These are phyloP conservation scores for Alloteropsis semialata DNA, from an alignment of 176 grass and related monocot genomes.

Conservation along the genomic window DNA sequence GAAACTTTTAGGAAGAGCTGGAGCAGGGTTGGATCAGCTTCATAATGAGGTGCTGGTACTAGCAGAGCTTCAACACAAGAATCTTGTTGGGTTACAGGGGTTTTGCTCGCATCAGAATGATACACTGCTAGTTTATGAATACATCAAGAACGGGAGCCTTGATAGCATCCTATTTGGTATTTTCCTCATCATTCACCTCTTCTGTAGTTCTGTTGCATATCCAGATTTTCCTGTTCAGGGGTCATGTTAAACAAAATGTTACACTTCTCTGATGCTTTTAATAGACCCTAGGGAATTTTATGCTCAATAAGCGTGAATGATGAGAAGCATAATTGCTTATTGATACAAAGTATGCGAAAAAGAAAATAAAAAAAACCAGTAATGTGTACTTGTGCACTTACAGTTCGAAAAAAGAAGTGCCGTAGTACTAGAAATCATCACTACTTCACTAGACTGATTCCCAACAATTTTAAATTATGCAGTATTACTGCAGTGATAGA, in stretches of 20 bases:
- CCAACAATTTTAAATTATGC: not conserved
- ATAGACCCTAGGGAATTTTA: not conserved
- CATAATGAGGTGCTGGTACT: constrained; percentile 40
- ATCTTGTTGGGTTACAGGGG: constrained; percentile 46
- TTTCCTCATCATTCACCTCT: not conserved
- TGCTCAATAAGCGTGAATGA: not conserved
- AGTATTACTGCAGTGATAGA: not conserved
- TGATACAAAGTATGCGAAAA: not conserved
- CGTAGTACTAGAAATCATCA: not conserved
- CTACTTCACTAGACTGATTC: not conserved
- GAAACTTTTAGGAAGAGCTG: constrained; percentile 19
- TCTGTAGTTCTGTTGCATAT: not conserved
- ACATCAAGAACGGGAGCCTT: constrained; percentile 42
- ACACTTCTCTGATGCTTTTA: not conserved
- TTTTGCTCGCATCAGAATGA: constrained; percentile 36
- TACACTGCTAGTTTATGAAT: constrained; percentile 39
- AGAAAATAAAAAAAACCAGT: not conserved
- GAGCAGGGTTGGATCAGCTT: constrained; percentile 26
- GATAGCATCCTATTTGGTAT: constrained; percentile 44
- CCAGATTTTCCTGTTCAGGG: not conserved
- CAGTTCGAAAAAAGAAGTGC: not conserved
- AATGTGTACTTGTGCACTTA: not conserved
- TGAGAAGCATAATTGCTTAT: not conserved
- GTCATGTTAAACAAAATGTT: not conserved
- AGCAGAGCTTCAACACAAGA: constrained; percentile 56